These are phyloP conservation scores for Phytopythium delawarense DNA, from an alignment of 352 stramenopile species.

Conservation along the genomic window DNA sequence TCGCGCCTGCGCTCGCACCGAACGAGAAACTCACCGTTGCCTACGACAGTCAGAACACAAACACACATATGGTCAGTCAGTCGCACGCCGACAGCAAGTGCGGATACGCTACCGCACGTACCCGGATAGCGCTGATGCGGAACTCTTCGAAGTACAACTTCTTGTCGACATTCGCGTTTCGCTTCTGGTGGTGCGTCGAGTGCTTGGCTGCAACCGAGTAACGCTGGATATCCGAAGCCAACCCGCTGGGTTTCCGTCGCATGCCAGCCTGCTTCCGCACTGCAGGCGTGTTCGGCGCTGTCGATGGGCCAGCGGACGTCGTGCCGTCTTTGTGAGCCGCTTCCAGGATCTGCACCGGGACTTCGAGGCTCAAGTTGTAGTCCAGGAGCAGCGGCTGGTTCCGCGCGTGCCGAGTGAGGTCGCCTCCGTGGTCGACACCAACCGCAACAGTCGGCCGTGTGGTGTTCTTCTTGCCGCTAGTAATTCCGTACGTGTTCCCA, in stretches of 20 bases:
- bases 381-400: conserved; percentile 58
- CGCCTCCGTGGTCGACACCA: conserved; percentile 22
- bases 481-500: conserved; percentile 35
- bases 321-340: conserved; percentile 58
- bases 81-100: not conserved
- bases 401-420: conserved; percentile 31
- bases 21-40: conserved; percentile 86
- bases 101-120: conserved; percentile 13
- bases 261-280: conserved; percentile 19
- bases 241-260: conserved; percentile 19
- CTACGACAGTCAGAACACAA: conserved; percentile 11
- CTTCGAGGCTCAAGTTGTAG: conserved; percentile 69
- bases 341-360: conserved; percentile 69
- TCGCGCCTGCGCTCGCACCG: conserved; percentile 55
- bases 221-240: conserved; percentile 31
- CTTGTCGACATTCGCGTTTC: conserved; percentile 56
- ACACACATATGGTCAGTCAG: not conserved
- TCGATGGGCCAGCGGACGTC: conserved; percentile 32
- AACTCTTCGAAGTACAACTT: conserved; percentile 91
- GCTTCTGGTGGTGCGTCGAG: conserved; percentile 17
- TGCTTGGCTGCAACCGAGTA: conserved; percentile 13
- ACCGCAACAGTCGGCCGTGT: conserved; percentile 22
- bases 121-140: conserved; percentile 74
- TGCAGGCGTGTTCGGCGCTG: conserved; percentile 26
- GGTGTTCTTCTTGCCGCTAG: conserved; percentile 11